A percentile compares a stretch with the other conserved stretches of the same genome.
Conservation (phyloP, 208 protist genomes). For the Porcisia hertigi region DNA sequence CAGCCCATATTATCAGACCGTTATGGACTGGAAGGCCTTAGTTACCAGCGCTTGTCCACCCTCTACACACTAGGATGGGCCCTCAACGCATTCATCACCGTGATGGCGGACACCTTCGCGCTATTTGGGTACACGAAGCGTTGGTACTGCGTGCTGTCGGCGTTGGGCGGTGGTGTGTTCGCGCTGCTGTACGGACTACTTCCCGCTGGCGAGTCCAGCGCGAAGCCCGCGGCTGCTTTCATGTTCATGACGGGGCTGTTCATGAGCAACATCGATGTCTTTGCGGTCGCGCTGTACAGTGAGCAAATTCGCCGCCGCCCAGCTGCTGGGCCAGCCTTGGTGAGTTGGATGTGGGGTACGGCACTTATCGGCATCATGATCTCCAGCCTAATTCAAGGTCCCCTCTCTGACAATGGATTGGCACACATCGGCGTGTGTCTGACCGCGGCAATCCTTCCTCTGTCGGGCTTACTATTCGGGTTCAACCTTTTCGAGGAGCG, state of each 20-base stretch:
- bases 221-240: slow-evolving; percentile 38
- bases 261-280: slow-evolving; percentile 68
- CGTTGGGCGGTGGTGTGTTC: slow-evolving; percentile 47
- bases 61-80: slow-evolving; percentile 61
- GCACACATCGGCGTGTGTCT: slow-evolving; percentile 48
- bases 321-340: slow-evolving; percentile 37
- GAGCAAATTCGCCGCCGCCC: slow-evolving; percentile 52
- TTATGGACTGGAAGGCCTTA: slow-evolving; percentile 36
- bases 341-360: slow-evolving; percentile 66
- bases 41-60: slow-evolving; percentile 59
- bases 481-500: slow-evolving; percentile 68
- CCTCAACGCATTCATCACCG: slow-evolving; percentile 65
- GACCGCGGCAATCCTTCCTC: slow-evolving; percentile 43
- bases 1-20: slow-evolving; percentile 56
- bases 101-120: slow-evolving; percentile 64
- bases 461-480: slow-evolving; percentile 43
- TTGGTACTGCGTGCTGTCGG: slow-evolving; percentile 65
- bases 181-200: slow-evolving; percentile 56
- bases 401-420: slow-evolving; percentile 50
- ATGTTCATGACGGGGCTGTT: slow-evolving; percentile 55
- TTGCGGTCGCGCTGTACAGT: slow-evolving; percentile 72
- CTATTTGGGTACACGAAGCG: slow-evolving; percentile 76
- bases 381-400: slow-evolving; percentile 44
- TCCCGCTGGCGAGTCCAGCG: slow-evolving; percentile 38
- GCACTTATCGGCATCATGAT: slow-evolving; percentile 47